Evolutionary conservation across 2,329 filamentous ascomycete genomes (phyloP).

Genomic region (Bipolaris bicolor): DNA sequence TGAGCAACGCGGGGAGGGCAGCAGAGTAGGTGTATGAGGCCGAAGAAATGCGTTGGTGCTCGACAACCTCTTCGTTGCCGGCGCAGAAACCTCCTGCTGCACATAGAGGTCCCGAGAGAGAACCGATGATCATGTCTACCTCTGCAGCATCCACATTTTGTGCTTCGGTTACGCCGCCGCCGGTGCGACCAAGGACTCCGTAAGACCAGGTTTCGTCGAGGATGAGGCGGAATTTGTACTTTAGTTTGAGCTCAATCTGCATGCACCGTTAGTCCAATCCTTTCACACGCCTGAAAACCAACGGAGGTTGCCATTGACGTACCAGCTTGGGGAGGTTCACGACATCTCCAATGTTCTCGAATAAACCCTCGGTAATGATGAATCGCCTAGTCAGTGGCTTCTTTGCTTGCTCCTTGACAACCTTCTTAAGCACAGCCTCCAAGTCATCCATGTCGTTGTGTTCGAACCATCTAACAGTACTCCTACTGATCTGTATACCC

Average conservation of each 20-base stretch:
- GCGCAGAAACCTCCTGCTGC: constrained; percentile 96
- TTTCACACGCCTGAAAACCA: neutral
- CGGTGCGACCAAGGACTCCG: constrained; percentile 88
- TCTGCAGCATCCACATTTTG: constrained; percentile 94
- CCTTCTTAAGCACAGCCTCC: constrained; percentile 80
- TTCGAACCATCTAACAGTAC: constrained; percentile 90
- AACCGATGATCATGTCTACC: constrained; percentile 97
- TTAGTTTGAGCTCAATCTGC: constrained; percentile 87
- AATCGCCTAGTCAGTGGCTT: constrained; percentile 92
- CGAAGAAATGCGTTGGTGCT: constrained; percentile 93
- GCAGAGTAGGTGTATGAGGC: constrained; percentile 95
- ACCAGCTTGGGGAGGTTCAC: constrained; percentile 85
- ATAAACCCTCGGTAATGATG: constrained; percentile 93
- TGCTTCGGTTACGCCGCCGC: constrained; percentile 90
- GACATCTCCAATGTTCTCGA: constrained; percentile 87
- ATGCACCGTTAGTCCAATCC: constrained; percentile 8
- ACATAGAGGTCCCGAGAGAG: constrained; percentile 85
- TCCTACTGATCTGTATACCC: constrained; percentile 89
- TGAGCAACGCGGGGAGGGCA: constrained; percentile 88
- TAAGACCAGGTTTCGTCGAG: constrained; percentile 98
- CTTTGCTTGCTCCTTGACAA: constrained; percentile 85
- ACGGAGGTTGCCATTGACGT: constrained; percentile 41
- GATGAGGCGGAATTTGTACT: constrained; percentile 97
- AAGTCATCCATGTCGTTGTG: constrained; percentile 96
- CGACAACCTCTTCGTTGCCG: constrained; percentile 86